Conservation (phyloP, 116 monocot genomes). For the Zostera marina region DNA sequence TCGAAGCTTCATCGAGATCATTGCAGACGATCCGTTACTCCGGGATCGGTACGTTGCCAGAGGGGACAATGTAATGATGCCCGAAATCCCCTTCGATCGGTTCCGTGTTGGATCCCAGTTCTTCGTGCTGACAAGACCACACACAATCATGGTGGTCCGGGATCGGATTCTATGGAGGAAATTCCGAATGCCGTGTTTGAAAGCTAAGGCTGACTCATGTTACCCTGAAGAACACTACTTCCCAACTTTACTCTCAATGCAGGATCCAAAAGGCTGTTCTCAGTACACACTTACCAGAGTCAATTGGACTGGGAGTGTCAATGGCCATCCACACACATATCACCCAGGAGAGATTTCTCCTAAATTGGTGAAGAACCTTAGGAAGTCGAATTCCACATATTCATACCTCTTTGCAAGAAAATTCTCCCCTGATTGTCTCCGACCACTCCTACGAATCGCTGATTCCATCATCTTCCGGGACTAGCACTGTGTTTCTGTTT, state of each 20-base stretch:
- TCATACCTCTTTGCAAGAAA: constrained; percentile 78
- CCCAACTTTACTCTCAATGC: constrained; percentile 72
- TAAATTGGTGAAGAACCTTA: constrained; percentile 32
- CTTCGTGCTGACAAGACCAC: constrained; percentile 53
- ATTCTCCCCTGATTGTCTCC: constrained; percentile 60
- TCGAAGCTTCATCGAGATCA: constrained; percentile 71
- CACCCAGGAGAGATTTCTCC: constrained; percentile 29
- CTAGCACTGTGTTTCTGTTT: not conserved
- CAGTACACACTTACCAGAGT: constrained; percentile 67
- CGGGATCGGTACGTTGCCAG: constrained; percentile 57
- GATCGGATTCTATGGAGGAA: constrained; percentile 74
- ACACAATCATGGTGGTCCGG: constrained; percentile 61
- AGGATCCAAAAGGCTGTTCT: constrained; percentile 35
- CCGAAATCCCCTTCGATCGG: constrained; percentile 55
- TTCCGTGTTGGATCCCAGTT: constrained; percentile 93
- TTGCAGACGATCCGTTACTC: constrained; percentile 27
- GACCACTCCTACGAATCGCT: constrained; percentile 46
- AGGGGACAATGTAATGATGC: constrained; percentile 69
- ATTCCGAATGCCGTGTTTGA: constrained; percentile 64
- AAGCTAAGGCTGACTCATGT: constrained; percentile 32
- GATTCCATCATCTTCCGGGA: constrained; percentile 44
- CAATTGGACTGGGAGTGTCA: constrained; percentile 73
- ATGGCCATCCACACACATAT: constrained; percentile 70
- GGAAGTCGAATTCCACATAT: constrained; percentile 37
- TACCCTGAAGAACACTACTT: constrained; percentile 99